phyloP scores from a whole-genome alignment of 345 rosid species.

The Eucalyptus fibrosa region DNA sequence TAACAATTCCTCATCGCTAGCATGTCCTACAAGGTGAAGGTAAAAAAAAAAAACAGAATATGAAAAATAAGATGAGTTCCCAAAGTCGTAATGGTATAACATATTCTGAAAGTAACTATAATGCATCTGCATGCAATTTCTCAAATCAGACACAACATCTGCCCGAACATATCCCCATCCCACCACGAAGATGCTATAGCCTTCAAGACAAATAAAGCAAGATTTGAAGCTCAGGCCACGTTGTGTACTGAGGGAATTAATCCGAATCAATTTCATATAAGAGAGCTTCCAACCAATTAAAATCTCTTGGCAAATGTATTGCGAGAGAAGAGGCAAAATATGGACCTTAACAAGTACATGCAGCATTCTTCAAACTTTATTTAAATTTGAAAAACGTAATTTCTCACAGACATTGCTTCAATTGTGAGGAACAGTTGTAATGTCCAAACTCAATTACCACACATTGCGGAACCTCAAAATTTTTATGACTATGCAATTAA shows the following conservation, averaged over 20 bases:
- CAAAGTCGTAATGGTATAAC: not conserved
- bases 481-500: not conserved
- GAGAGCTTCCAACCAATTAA: not conserved
- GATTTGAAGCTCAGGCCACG: not conserved
- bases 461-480: not conserved
- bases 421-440: not conserved
- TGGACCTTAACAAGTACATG: not conserved
- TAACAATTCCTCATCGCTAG: conserved; percentile 83
- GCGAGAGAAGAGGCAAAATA: not conserved
- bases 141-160: not conserved
- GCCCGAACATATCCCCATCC: not conserved
- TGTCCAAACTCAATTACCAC: not conserved
- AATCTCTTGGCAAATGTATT: not conserved
- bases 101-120: not conserved
- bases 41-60: not conserved
- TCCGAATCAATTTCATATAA: not conserved
- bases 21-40: conserved; percentile 50
- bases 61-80: not conserved
- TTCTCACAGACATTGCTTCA: not conserved
- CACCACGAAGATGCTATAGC: not conserved
- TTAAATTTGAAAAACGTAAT: not conserved
- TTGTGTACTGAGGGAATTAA: not conserved
- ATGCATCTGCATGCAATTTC: not conserved
- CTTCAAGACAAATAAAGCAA: not conserved
- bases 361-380: not conserved